Conservation (phyloP, 352 stramenopile genomes). For the Blastocystis sp. region DNA sequence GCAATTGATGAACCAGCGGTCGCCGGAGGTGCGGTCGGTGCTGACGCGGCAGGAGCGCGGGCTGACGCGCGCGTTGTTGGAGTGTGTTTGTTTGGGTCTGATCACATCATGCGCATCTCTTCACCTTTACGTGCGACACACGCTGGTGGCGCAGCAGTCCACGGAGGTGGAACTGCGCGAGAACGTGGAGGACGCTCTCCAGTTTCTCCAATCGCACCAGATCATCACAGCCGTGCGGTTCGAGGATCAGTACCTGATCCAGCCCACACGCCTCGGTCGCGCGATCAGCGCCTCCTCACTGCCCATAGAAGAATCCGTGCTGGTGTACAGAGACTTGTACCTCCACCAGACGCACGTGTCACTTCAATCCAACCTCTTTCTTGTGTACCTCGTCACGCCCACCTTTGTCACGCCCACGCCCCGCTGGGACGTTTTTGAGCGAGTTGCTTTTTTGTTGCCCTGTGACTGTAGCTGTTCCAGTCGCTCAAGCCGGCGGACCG, state of each 20-base stretch:
- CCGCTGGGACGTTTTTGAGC: constrained; percentile 18
- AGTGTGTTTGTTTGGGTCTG: constrained; percentile 7
- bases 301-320: constrained; percentile 37
- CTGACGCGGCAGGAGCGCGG: not conserved
- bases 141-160: not conserved
- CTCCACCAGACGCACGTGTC: constrained; percentile 26
- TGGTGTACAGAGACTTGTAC: constrained; percentile 41
- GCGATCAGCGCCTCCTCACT: constrained; percentile 12
- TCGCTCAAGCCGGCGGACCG: not conserved
- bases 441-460: not conserved
- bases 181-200: not conserved
- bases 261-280: constrained; percentile 30
- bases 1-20: constrained; percentile 7
- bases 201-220: constrained; percentile 36
- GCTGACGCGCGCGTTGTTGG: constrained; percentile 6
- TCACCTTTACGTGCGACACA: not conserved
- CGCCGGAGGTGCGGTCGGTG: constrained; percentile 7
- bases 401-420: constrained; percentile 1
- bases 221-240: not conserved
- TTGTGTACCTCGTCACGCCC: constrained; percentile 57
- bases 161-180: not conserved
- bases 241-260: not conserved
- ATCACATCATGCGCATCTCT: not conserved
- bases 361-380: constrained; percentile 31
- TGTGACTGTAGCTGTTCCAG: constrained; percentile 15